phyloP scores from a whole-genome alignment of 805 yeast species.

The Cyberlindnera meyerae region DNA sequence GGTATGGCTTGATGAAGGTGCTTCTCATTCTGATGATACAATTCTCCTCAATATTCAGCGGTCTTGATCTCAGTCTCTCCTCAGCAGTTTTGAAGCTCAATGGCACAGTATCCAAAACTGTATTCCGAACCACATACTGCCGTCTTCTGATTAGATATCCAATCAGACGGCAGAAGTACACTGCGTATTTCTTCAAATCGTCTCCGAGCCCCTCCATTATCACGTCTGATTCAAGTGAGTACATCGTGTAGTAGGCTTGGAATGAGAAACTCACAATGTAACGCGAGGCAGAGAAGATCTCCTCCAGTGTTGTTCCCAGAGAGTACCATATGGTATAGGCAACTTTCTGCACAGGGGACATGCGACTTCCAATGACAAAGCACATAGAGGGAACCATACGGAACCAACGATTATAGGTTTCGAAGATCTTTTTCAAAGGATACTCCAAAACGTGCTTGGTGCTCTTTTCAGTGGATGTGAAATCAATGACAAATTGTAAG shows the following conservation, averaged over 20 bases:
- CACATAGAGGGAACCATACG: slow-evolving; percentile 15
- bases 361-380: slow-evolving; percentile 10
- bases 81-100: neutral
- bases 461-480: slow-evolving; percentile 9
- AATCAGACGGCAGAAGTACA: slow-evolving; percentile 19
- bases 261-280: slow-evolving; percentile 21
- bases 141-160: slow-evolving; percentile 21
- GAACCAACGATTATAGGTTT: slow-evolving; percentile 17
- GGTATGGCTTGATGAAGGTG: slow-evolving; percentile 12
- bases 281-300: slow-evolving; percentile 13
- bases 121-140: slow-evolving; percentile 6
- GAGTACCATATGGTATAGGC: slow-evolving; percentile 19
- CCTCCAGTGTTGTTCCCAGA: slow-evolving; percentile 15
- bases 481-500: slow-evolving; percentile 6
- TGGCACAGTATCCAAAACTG: too few species aligned
- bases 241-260: slow-evolving; percentile 14
- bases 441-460: slow-evolving; percentile 14
- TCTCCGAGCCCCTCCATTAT: slow-evolving; percentile 9
- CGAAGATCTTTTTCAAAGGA: slow-evolving; percentile 17
- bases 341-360: slow-evolving; percentile 11
- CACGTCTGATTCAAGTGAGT: neutral
- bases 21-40: slow-evolving; percentile 15
- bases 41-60: slow-evolving; percentile 19
- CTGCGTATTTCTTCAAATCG: slow-evolving; percentile 11
- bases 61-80: slow-evolving; percentile 18